Evolutionary conservation across 106 monocot species (phyloP).

Genomic region (Allium fistulosum): DNA sequence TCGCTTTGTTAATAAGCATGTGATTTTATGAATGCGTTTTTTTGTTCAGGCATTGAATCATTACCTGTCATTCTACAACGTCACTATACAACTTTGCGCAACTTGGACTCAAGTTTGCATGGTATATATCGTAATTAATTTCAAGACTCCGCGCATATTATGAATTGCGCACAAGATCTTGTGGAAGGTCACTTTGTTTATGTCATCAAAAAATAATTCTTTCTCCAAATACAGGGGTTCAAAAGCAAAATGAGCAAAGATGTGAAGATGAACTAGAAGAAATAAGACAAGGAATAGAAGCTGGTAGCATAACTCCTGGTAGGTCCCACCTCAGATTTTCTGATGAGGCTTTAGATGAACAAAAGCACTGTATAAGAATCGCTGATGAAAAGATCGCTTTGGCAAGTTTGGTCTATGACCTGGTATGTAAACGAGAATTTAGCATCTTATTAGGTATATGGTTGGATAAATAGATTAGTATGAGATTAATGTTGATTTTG

Average conservation of each 20-base stretch:
- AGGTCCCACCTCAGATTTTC: slow-evolving; percentile 70
- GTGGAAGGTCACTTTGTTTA: not conserved
- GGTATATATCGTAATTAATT: slow-evolving; percentile 18
- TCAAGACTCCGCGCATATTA: not conserved
- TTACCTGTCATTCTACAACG: slow-evolving; percentile 61
- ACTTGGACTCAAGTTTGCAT: slow-evolving; percentile 65
- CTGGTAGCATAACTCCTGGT: slow-evolving; percentile 48
- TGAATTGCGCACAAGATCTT: not conserved
- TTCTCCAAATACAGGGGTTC: slow-evolving; percentile 34
- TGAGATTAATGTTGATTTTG: not conserved
- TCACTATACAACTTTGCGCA: slow-evolving; percentile 52
- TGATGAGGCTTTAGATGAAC: slow-evolving; percentile 87
- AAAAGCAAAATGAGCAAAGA: slow-evolving; percentile 74
- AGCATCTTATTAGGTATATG: not conserved
- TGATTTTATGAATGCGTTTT: not conserved
- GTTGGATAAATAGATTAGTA: not conserved
- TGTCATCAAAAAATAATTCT: not conserved
- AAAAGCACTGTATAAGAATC: slow-evolving; percentile 80
- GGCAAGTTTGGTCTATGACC: slow-evolving; percentile 78
- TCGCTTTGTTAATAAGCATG: not conserved
- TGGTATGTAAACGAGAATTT: slow-evolving; percentile 38
- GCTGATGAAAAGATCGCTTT: slow-evolving; percentile 92
- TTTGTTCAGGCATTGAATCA: slow-evolving; percentile 52
- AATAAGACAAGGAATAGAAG: slow-evolving; percentile 54
- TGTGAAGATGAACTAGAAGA: slow-evolving; percentile 88